phyloP scores from a whole-genome alignment of 768 basidiomycete species.

The Crassisporium funariophilum region DNA sequence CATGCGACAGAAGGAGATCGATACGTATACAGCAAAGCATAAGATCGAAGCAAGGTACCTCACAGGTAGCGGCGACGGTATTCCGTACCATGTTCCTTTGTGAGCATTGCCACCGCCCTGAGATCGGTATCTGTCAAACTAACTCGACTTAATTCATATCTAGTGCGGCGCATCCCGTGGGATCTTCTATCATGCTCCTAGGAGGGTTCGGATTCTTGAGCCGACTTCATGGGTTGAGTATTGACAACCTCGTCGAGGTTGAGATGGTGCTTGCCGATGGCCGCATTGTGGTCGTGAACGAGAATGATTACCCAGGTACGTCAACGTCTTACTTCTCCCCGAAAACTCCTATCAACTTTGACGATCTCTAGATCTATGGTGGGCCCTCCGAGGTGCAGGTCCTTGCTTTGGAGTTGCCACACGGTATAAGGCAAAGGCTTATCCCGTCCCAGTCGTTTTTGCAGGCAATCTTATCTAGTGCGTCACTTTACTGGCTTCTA shows the following conservation, averaged over 20 bases:
- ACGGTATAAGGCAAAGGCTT: constrained; percentile 88
- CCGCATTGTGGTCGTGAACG: constrained; percentile 74
- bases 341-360: background rate
- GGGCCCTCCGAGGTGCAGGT: constrained; percentile 85
- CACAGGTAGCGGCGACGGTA: constrained; percentile 48
- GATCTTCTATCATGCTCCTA: constrained; percentile 78
- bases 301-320: constrained; percentile 70
- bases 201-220: constrained; percentile 91
- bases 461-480: constrained; percentile 93
- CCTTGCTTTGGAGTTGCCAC: constrained; percentile 83
- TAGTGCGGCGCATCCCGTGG: constrained; percentile 79
- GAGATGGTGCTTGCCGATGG: constrained; percentile 94
- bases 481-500: too few relatives aligned
- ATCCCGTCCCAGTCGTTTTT: constrained; percentile 86
- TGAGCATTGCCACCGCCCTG: constrained; percentile 38
- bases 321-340: background rate
- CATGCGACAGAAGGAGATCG: constrained; percentile 81
- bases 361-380: constrained; percentile 69
- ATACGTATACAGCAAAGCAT: constrained; percentile 70
- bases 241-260: constrained; percentile 89
- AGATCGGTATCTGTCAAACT: constrained; percentile 2
- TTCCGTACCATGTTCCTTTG: constrained; percentile 85
- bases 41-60: constrained; percentile 62
- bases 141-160: constrained; percentile 2
- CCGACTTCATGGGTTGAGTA: constrained; percentile 79